phyloP scores from a whole-genome alignment of 2,329 filamentous ascomycete genomes.

The Arachnomyces sp. region DNA sequence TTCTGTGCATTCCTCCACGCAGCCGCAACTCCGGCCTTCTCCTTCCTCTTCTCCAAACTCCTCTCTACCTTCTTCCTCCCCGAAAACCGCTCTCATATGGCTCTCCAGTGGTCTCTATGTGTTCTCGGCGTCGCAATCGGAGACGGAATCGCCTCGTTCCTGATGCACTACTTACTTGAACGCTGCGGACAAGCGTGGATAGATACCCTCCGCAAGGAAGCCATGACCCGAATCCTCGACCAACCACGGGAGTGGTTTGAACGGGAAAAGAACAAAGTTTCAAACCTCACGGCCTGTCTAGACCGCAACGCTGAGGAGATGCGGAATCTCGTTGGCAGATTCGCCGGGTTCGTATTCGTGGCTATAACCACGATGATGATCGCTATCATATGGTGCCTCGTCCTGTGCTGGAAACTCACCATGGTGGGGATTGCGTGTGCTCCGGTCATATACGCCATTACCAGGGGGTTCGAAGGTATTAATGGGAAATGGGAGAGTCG shows the following conservation, averaged over 20 bases:
- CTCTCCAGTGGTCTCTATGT: conserved; percentile 60
- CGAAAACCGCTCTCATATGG: conserved; percentile 40
- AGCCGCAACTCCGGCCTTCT: conserved; percentile 64
- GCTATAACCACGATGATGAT: conserved; percentile 59
- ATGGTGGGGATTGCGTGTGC: conserved; percentile 64
- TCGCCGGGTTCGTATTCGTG: conserved; percentile 62
- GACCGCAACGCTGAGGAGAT: conserved; percentile 83
- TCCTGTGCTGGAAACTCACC: conserved; percentile 71
- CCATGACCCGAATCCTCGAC: conserved; percentile 61
- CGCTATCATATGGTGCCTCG: conserved; percentile 67
- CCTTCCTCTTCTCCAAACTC: conserved; percentile 66
- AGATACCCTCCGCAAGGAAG: conserved; percentile 59
- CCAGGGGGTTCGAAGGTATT: conserved; percentile 57
- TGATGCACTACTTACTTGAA: conserved; percentile 66
- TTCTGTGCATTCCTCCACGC: conserved; percentile 58
- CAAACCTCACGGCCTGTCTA: conserved; percentile 61
- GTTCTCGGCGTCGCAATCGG: conserved; percentile 61
- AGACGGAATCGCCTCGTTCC: conserved; percentile 60
- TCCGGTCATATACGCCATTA: conserved; percentile 60
- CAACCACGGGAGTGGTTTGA: conserved; percentile 79
- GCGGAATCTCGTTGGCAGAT: conserved; percentile 71
- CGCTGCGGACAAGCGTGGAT: conserved; percentile 68
- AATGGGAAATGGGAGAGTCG: conserved; percentile 65
- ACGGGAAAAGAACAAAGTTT: conserved; percentile 55
- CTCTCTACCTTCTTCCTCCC: conserved; percentile 60